These are phyloP conservation scores for Fomes fomentarius DNA, from an alignment of 1,284 basidiomycete genomes.

Conservation along the genomic window DNA sequence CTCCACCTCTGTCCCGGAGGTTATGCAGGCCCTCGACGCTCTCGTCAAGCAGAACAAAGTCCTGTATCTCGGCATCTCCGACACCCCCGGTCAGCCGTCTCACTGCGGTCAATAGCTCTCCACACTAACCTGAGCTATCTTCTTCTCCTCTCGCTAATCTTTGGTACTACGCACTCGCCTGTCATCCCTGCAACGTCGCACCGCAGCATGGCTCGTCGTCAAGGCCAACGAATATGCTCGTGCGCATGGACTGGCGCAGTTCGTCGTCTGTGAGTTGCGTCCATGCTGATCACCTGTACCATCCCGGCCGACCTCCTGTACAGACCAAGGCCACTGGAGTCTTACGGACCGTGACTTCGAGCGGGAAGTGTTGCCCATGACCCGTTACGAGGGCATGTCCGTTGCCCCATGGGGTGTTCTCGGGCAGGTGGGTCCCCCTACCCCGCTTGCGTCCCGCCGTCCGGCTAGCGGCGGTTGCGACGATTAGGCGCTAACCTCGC, in stretches of 20 bases:
- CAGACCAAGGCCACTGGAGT: slow-evolving; percentile 52
- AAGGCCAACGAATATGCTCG: slow-evolving; percentile 55
- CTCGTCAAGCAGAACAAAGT: slow-evolving; percentile 41
- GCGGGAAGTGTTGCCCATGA: slow-evolving; percentile 23
- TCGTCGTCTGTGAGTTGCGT: slow-evolving; percentile 41
- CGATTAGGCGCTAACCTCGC: neutral
- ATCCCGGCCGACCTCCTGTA: no score
- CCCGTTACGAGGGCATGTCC: slow-evolving; percentile 20
- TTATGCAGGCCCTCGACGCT: slow-evolving; percentile 49
- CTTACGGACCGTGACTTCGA: slow-evolving; percentile 35
- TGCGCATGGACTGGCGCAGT: slow-evolving; percentile 49
- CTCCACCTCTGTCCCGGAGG: slow-evolving; percentile 54
- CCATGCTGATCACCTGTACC: no score
- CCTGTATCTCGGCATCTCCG: slow-evolving; percentile 41
- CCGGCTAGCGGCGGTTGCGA: no score
- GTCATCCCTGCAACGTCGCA: no score
- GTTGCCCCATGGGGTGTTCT: slow-evolving; percentile 18
- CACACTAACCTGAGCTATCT: neutral
- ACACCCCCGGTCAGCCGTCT: slow-evolving; percentile 39
- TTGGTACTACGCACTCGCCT: no score
- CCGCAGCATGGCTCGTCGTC: slow-evolving; percentile 52
- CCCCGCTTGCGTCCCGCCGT: no score
- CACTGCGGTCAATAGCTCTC: neutral
- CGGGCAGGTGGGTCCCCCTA: slow-evolving; percentile 27
- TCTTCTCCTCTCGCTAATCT: no score